These are phyloP conservation scores for Cucumis hystrix DNA, from an alignment of 306 rosid species.

Conservation along the genomic window DNA sequence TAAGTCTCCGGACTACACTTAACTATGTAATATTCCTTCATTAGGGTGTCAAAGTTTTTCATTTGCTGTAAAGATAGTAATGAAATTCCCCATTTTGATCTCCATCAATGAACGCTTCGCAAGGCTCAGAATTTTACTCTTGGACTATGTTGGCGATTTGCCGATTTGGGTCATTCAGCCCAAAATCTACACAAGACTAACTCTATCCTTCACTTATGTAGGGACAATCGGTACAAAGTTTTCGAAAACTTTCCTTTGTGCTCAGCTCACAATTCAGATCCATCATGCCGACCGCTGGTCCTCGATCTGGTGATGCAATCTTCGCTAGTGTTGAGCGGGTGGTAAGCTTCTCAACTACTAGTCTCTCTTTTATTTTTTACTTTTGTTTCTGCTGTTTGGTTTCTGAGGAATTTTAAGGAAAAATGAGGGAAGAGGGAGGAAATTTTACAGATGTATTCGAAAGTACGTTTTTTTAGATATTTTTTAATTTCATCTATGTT, in stretches of 20 bases:
- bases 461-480: neutral
- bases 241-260: neutral
- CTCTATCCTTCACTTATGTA: neutral
- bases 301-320: slow-evolving; percentile 94
- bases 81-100: neutral
- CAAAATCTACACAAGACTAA: neutral
- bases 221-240: neutral
- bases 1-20: neutral
- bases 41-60: neutral
- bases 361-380: neutral
- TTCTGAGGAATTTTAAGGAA: neutral
- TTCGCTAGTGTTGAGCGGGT: slow-evolving; percentile 84
- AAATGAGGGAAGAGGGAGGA: neutral
- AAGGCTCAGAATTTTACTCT: neutral
- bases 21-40: neutral
- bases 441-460: neutral
- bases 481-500: neutral
- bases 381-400: neutral
- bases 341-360: slow-evolving; percentile 28
- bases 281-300: slow-evolving; percentile 67
- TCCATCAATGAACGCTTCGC: neutral
- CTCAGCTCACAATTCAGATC: slow-evolving; percentile 15
- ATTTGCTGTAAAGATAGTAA: neutral
- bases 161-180: neutral
- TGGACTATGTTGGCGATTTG: neutral